Conservation (phyloP, 2,329 filamentous ascomycete genomes). For the Aureobasidium sp. region DNA sequence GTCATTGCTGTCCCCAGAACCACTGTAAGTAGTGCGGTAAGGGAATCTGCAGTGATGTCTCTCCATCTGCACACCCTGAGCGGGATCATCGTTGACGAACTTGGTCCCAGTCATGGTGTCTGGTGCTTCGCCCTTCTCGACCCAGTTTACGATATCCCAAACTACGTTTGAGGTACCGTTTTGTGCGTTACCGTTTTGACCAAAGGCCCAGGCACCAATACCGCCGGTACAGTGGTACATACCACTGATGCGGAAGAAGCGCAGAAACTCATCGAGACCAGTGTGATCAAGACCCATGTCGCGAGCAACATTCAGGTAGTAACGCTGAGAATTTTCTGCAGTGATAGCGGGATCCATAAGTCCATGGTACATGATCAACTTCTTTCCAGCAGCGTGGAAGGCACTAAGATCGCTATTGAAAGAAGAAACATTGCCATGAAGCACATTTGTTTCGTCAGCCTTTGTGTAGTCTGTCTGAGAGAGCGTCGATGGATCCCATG, state of each 20-base stretch:
- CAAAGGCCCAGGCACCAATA: slow-evolving; percentile 31
- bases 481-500: slow-evolving; percentile 35
- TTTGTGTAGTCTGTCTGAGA: slow-evolving; percentile 35
- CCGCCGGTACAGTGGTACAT: slow-evolving; percentile 46
- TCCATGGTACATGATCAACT: slow-evolving; percentile 40
- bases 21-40: slow-evolving; percentile 18
- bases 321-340: slow-evolving; percentile 38
- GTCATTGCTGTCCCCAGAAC: slow-evolving; percentile 23
- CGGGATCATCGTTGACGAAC: slow-evolving; percentile 32
- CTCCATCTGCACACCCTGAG: slow-evolving; percentile 33
- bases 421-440: slow-evolving; percentile 30
- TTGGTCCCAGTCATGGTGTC: slow-evolving; percentile 34
- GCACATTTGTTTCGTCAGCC: slow-evolving; percentile 29
- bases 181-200: slow-evolving; percentile 28
- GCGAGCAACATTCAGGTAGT: slow-evolving; percentile 42
- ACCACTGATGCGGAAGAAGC: slow-evolving; percentile 47
- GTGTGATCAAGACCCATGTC: slow-evolving; percentile 26
- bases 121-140: slow-evolving; percentile 36
- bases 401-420: slow-evolving; percentile 29
- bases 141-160: slow-evolving; percentile 42
- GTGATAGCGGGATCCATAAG: slow-evolving; percentile 39
- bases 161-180: slow-evolving; percentile 32
- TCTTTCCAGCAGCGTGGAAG: slow-evolving; percentile 36
- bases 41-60: slow-evolving; percentile 36
- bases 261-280: slow-evolving; percentile 36